A percentile compares a stretch with the other conserved stretches of the same genome.
These are phyloP conservation scores for Volvox reticuliferus DNA, from an alignment of 139 green algal genomes.

Conservation along the genomic window DNA sequence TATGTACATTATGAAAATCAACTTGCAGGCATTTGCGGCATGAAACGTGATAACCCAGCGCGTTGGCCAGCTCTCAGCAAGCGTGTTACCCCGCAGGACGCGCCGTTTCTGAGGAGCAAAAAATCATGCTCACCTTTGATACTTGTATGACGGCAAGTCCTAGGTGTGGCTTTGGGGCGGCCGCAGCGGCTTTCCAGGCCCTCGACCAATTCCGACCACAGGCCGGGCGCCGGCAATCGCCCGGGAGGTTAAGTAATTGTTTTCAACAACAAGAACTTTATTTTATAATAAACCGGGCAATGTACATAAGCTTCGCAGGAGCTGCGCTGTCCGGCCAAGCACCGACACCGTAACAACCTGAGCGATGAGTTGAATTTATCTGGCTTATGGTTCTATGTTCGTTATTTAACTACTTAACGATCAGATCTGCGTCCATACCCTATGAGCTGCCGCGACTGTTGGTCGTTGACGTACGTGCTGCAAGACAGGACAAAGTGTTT, in stretches of 20 bases:
- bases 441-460: neutral
- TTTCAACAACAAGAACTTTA: neutral
- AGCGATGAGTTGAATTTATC: neutral
- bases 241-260: neutral
- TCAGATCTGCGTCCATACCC: neutral
- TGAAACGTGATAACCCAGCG: neutral
- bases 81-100: neutral
- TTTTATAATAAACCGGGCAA: neutral
- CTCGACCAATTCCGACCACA: conserved; percentile 5
- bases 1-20: too few species aligned
- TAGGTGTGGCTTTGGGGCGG: neutral
- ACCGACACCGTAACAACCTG: neutral
- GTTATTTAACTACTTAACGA: neutral
- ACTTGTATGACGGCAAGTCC: neutral
- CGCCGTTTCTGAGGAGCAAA: neutral
- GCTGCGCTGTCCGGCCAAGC: neutral
- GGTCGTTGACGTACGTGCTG: conserved; percentile 19
- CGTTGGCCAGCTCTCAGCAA: neutral
- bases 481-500: neutral
- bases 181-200: neutral
- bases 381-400: neutral
- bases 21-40: neutral
- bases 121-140: neutral
- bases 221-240: neutral
- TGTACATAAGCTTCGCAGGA: neutral